These are phyloP conservation scores for Conticribra guillardii DNA, from an alignment of 108 stramenopile species.

Conservation along the genomic window DNA sequence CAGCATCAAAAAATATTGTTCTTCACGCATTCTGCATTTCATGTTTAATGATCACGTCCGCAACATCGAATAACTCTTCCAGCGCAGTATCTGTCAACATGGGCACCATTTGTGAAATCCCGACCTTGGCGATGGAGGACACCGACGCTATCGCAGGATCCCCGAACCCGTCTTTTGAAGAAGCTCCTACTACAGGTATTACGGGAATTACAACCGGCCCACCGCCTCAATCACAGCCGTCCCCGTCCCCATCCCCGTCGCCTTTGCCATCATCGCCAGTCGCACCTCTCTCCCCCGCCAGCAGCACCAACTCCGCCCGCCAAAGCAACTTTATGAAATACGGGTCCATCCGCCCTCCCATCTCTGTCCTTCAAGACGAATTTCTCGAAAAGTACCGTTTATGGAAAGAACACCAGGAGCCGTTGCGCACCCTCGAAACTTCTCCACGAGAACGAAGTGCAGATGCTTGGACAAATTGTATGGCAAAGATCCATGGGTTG, in stretches of 20 bases:
- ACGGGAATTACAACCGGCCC: too few relatives aligned
- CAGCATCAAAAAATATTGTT: too few relatives aligned
- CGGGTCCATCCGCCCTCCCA: slow-evolving; percentile 41
- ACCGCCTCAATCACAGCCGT: not conserved
- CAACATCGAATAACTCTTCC: too few relatives aligned
- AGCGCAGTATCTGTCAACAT: too few relatives aligned
- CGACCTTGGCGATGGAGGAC: too few relatives aligned
- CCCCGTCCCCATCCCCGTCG: not conserved
- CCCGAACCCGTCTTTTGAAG: too few relatives aligned
- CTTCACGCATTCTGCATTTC: too few relatives aligned
- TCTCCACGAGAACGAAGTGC: not conserved
- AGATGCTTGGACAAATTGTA: slow-evolving; percentile 7
- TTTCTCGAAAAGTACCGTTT: slow-evolving; percentile 38
- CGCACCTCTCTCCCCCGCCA: not conserved
- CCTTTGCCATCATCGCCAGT: not conserved
- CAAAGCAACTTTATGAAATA: slow-evolving; percentile 36
- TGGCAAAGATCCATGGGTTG: slow-evolving; percentile 14
- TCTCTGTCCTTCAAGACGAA: slow-evolving; percentile 37
- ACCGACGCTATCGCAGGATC: too few relatives aligned
- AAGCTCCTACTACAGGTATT: too few relatives aligned
- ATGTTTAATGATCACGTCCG: too few relatives aligned
- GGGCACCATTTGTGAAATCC: too few relatives aligned
- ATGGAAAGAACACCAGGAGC: slow-evolving; percentile 41
- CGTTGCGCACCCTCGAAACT: slow-evolving; percentile 18
- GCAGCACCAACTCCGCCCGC: not conserved